Conservation (phyloP, 2,329 filamentous ascomycete genomes). For the Fusarium sp. region DNA sequence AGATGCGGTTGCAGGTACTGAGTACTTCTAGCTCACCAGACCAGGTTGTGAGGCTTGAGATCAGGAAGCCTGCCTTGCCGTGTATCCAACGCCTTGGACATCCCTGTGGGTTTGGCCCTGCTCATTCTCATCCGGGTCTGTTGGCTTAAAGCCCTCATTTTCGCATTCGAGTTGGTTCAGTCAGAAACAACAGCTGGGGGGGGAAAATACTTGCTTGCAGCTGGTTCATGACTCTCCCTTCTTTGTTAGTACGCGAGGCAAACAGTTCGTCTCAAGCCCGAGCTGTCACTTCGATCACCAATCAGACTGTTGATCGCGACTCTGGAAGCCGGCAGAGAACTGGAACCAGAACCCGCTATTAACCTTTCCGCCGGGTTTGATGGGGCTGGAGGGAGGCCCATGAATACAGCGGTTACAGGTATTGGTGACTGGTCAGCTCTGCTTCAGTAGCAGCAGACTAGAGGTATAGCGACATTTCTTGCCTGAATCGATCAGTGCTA, state of each 20-base stretch:
- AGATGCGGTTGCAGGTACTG: slow-evolving; percentile 28
- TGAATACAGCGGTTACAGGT: slow-evolving; percentile 5
- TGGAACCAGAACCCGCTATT: slow-evolving; percentile 17
- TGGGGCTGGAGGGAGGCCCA: background rate
- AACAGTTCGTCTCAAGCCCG: slow-evolving; percentile 32
- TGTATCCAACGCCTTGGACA: slow-evolving; percentile 25
- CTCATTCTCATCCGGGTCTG: background rate
- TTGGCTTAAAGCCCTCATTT: background rate
- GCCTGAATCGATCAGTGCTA: slow-evolving; percentile 26
- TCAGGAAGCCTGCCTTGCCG: background rate
- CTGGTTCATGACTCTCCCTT: slow-evolving; percentile 23
- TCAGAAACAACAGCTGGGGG: too few species aligned
- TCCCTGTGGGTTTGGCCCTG: slow-evolving; percentile 10
- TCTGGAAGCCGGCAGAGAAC: slow-evolving; percentile 24
- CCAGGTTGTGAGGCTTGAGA: background rate
- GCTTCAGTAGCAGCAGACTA: fast-evolving
- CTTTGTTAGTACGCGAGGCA: slow-evolving; percentile 25
- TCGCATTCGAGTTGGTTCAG: background rate
- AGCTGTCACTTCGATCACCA: slow-evolving; percentile 24
- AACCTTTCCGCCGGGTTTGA: slow-evolving; percentile 32
- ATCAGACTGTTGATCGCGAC: slow-evolving; percentile 17
- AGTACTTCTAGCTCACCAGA: slow-evolving; percentile 16
- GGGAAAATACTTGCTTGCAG: background rate
- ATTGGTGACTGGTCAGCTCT: slow-evolving; percentile 3
- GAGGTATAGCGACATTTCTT: slow-evolving; percentile 8